phyloP scores from a whole-genome alignment of 495 filamentous ascomycete genomes.

The Penicillium psychrofluorescens region DNA sequence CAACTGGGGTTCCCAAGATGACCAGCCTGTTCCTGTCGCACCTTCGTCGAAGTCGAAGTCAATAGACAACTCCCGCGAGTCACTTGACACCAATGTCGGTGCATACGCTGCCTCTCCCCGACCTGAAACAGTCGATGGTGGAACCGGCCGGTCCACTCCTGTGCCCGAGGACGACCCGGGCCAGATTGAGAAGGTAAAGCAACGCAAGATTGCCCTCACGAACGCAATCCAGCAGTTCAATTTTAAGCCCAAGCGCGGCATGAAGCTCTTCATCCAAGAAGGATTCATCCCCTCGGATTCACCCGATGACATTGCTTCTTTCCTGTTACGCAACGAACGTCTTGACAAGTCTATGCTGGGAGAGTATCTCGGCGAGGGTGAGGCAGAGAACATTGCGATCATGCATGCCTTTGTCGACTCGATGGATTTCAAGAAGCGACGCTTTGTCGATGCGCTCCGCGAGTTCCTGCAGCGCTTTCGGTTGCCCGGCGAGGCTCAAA shows the following conservation, averaged over 20 bases:
- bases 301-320: slow-evolving; percentile 77
- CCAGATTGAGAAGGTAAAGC: slow-evolving; percentile 88
- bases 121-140: slow-evolving; percentile 47
- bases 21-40: slow-evolving; percentile 39
- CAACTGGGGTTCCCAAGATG: slow-evolving; percentile 80
- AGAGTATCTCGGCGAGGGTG: slow-evolving; percentile 92
- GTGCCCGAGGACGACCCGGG: slow-evolving; percentile 80
- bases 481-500: slow-evolving; percentile 92
- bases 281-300: slow-evolving; percentile 75
- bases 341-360: slow-evolving; percentile 89
- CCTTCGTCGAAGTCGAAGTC: slow-evolving; percentile 59
- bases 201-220: slow-evolving; percentile 81
- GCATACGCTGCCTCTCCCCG: slow-evolving; percentile 37
- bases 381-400: slow-evolving; percentile 83
- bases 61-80: slow-evolving; percentile 71
- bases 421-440: slow-evolving; percentile 91
- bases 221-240: slow-evolving; percentile 93
- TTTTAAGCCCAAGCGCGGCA: slow-evolving; percentile 92
- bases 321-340: slow-evolving; percentile 65
- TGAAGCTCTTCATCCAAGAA: slow-evolving; percentile 74
- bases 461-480: slow-evolving; percentile 93
- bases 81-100: slow-evolving; percentile 57
- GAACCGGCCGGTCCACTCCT: slow-evolving; percentile 63
- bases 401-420: slow-evolving; percentile 97
- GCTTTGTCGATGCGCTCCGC: slow-evolving; percentile 88